These are phyloP conservation scores for Babesia bovis DNA, from an alignment of 169 alveolate genomes.

Conservation along the genomic window DNA sequence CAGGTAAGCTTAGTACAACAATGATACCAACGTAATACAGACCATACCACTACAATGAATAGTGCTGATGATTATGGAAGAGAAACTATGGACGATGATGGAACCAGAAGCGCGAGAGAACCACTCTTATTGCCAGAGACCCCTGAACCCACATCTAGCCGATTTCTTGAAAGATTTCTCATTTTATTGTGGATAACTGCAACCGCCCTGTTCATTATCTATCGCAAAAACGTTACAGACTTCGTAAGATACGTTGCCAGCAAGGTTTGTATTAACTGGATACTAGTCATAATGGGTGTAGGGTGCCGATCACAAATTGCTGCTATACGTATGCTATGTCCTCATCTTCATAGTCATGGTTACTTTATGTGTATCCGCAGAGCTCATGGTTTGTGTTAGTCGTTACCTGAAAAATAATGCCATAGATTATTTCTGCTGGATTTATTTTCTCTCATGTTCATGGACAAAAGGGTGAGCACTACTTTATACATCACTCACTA, in stretches of 20 bases:
- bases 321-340: slow-evolving; percentile 48
- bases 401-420: background rate
- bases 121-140: background rate
- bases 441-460: slow-evolving; percentile 57
- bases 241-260: slow-evolving; percentile 38
- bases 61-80: background rate
- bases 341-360: slow-evolving; percentile 34
- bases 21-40: background rate
- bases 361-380: slow-evolving; percentile 43
- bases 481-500: background rate
- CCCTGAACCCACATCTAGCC: slow-evolving; percentile 13
- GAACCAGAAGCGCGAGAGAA: background rate
- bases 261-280: slow-evolving; percentile 12
- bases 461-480: slow-evolving; percentile 29
- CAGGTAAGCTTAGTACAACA: background rate
- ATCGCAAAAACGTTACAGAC: slow-evolving; percentile 52
- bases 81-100: slow-evolving; percentile 2
- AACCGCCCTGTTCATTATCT: slow-evolving; percentile 33
- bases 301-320: slow-evolving; percentile 53
- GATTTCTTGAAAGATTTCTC: slow-evolving; percentile 18
- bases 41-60: background rate
- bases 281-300: background rate
- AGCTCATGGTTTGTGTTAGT: slow-evolving; percentile 30
- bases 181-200: slow-evolving; percentile 36
- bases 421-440: slow-evolving; percentile 55